A percentile compares a stretch with the other conserved stretches of the same genome.
Conservation (phyloP, 2,329 filamentous ascomycete species). For the Teratosphaeria destructans region DNA sequence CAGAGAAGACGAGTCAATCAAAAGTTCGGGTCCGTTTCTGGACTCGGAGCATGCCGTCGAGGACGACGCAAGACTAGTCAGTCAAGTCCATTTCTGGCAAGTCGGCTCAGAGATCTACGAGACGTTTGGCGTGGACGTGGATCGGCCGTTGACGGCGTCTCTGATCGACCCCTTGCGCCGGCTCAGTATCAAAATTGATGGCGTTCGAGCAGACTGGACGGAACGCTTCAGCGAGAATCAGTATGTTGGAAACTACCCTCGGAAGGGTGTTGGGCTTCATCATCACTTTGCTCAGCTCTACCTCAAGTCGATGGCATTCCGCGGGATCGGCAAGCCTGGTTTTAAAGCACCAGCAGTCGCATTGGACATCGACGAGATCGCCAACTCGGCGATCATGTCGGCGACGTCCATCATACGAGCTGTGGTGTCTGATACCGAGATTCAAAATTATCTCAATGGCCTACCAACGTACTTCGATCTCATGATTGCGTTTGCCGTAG, state of each 20-base stretch:
- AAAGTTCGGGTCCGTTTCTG: constrained; percentile 22
- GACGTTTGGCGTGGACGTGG: constrained; percentile 22
- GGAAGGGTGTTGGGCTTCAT: constrained; percentile 19
- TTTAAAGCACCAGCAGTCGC: constrained; percentile 16
- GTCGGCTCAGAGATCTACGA: constrained; percentile 18
- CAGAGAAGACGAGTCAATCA: constrained; percentile 23
- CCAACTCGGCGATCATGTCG: constrained; percentile 16
- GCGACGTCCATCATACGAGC: constrained; percentile 18
- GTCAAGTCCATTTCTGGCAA: constrained; percentile 19
- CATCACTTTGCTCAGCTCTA: constrained; percentile 21
- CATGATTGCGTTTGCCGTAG: constrained; percentile 23
- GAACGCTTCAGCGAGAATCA: constrained; percentile 15
- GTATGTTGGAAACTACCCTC: constrained; percentile 20
- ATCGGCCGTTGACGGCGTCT: constrained; percentile 15
- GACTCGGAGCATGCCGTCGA: constrained; percentile 22
- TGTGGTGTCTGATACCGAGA: constrained; percentile 16
- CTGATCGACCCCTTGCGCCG: constrained; percentile 24
- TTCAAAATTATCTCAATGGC: constrained; percentile 19
- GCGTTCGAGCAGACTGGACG: constrained; percentile 19
- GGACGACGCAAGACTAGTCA: constrained; percentile 18
- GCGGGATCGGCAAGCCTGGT: constrained; percentile 13
- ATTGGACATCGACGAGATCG: constrained; percentile 21
- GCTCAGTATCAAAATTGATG: constrained; percentile 17
- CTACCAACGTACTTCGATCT: constrained; percentile 23
- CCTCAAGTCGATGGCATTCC: constrained; percentile 19